Evolutionary conservation across 495 filamentous ascomycete species (phyloP).

Genomic region (Neurospora sp.): DNA sequence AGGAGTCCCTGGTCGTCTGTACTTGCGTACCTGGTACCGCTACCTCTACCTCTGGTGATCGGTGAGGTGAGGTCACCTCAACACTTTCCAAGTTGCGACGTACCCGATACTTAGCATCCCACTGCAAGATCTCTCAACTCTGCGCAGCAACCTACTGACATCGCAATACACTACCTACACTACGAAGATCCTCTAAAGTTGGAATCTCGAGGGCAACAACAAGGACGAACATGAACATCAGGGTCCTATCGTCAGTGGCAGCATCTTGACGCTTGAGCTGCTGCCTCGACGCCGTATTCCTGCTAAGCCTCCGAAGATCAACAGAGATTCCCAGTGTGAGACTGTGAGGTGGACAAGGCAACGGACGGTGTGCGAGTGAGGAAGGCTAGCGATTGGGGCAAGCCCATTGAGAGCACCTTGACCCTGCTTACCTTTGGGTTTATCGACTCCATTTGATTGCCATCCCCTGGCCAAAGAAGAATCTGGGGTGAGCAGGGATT

Average conservation of each 20-base stretch:
- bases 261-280: background rate
- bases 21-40: background rate
- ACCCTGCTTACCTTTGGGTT: background rate
- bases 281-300: background rate
- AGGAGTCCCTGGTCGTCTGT: background rate
- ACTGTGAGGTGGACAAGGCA: background rate
- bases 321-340: background rate
- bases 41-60: background rate
- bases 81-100: background rate
- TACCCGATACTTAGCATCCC: background rate
- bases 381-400: background rate
- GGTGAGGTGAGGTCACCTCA: background rate
- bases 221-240: background rate
- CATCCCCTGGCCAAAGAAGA: constrained; percentile 5
- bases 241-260: background rate
- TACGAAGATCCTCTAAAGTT: background rate
- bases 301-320: background rate
- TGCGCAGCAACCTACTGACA: background rate
- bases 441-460: background rate
- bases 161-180: background rate
- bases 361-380: background rate
- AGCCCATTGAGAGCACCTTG: background rate
- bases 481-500: constrained; percentile 21
- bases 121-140: background rate
- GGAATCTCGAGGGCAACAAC: background rate